Base-by-base conservation (phyloP, 257 asterid genomes). In the Lantana camara region DNA sequence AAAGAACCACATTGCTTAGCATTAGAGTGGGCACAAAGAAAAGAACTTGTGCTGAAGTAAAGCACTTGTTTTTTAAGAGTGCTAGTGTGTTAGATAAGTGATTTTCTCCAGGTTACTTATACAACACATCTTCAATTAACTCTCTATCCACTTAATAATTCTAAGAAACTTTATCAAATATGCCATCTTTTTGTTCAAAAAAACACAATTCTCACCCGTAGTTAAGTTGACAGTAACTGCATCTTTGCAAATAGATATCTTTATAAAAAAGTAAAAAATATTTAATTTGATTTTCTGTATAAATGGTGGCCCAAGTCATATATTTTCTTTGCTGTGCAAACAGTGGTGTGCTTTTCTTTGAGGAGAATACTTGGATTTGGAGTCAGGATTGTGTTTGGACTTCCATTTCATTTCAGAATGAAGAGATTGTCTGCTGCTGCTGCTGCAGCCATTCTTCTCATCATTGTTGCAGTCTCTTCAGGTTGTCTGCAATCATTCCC, bases 11-110 rank as follows among this genome's bases (percentile, higher is more conserved):
- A 38, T 50, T 17, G 40, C 12, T 9, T 30, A 13, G 54, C 27
- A 16, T 60, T 59, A 67, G 62, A 78, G 83, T 78, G 75, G 40
- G 38, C 72, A 42, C 61, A 75, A 79, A 79, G 85, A 62, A 79
- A 79, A 66, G 82, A 69, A 79, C 75, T 60, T 75, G 75, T 79
- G 68, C 81, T 67, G 44, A 58, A 60, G 77, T 68, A 48, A 74
- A 70, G 75, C 32, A 38, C 30, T 57, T 30, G 82, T 38, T 35
- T 23, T n/a, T n/a, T n/a, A n/a, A n/a, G n/a, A n/a, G n/a, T n/a
- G n/a, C n/a, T n/a, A n/a, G 8, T 64, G 82, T 61, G 73, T 68
- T 37, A 14, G 49, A 60, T 21, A 60, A 61, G 74, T 60, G 67
- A 55, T 47, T 59, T 65, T 54, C 47, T 63, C 24, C 59, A 5